Evolutionary conservation across 2,329 filamentous ascomycete species (phyloP).

Genomic region (Leptographium procerum): DNA sequence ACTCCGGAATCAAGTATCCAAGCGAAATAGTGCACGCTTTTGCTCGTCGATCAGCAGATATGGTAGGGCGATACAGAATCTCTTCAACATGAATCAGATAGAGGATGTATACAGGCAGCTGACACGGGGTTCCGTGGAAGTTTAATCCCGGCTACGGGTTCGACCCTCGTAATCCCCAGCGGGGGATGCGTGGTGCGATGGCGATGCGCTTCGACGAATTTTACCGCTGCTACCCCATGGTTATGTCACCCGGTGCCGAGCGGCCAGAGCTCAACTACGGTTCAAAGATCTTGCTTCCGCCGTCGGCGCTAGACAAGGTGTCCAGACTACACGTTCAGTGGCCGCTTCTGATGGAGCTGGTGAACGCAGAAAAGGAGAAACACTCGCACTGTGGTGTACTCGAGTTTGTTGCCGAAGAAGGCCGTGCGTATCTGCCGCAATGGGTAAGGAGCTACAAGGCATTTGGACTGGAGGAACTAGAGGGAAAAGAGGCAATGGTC

Average conservation of each 20-base stretch:
- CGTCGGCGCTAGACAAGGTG: constrained; percentile 91
- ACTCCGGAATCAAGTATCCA: neutral
- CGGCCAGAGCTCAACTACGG: constrained; percentile 87
- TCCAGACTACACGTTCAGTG: constrained; percentile 94
- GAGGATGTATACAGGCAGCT: neutral
- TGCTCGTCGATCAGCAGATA: neutral
- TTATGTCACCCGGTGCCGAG: constrained; percentile 86
- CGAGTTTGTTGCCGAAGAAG: constrained; percentile 96
- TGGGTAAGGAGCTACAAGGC: constrained; percentile 52
- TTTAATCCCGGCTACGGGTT: constrained; percentile 5
- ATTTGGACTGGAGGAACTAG: too few relatives aligned
- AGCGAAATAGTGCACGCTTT: neutral
- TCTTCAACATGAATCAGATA: neutral
- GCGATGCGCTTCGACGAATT: constrained; percentile 90
- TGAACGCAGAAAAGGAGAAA: constrained; percentile 69
- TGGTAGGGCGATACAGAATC: neutral
- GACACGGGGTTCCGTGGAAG: neutral
- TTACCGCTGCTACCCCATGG: constrained; percentile 91
- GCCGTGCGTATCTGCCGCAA: constrained; percentile 87
- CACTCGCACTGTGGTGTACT: constrained; percentile 89
- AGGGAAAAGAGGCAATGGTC: neutral
- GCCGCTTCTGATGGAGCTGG: constrained; percentile 91
- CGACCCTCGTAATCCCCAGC: constrained; percentile 9
- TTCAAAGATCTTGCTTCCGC: constrained; percentile 95
- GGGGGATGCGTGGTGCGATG: constrained; percentile 34